Percentiles rank a stretch among this genome's conserved stretches.
Conservation (phyloP, 176 grass and related monocot genomes). For the Miscanthus lutarioriparius region DNA sequence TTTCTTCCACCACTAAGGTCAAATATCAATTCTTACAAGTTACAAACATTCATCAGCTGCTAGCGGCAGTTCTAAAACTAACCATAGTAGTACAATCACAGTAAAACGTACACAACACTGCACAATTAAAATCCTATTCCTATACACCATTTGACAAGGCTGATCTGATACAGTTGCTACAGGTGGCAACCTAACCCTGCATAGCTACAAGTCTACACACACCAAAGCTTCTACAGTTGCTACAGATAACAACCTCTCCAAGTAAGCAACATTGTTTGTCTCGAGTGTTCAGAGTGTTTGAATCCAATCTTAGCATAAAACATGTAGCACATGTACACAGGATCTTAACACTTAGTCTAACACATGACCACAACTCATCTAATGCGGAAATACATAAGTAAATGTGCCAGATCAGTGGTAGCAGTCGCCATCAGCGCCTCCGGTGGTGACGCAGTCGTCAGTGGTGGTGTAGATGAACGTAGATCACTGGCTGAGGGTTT, state of each 20-base stretch:
- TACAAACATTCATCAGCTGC: not conserved
- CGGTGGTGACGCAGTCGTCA: too few relatives aligned
- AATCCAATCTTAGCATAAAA: too few relatives aligned
- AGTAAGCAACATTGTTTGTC: conserved; percentile 55
- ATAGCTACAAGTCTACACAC: not conserved
- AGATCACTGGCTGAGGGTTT: too few relatives aligned
- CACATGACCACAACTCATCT: too few relatives aligned
- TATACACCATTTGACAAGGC: not conserved
- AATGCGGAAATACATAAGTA: too few relatives aligned
- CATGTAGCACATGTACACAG: too few relatives aligned
- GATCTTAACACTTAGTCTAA: too few relatives aligned
- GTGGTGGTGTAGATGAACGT: too few relatives aligned
- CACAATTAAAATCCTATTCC: conserved; percentile 1
- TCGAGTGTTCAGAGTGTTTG: conserved; percentile 56
- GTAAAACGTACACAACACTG: not conserved
- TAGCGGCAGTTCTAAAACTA: conserved; percentile 5
- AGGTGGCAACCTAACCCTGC: conserved; percentile 15
- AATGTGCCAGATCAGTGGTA: too few relatives aligned
- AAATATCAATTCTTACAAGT: not conserved
- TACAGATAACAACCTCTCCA: conserved; percentile 40
- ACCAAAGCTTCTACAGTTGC: not conserved
- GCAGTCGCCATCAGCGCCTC: too few relatives aligned
- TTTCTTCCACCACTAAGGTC: not conserved
- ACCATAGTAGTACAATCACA: not conserved
- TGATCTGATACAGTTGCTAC: not conserved